These are phyloP conservation scores for Aspergillus amoenus DNA, from an alignment of 2,329 filamentous ascomycete genomes.

Conservation along the genomic window DNA sequence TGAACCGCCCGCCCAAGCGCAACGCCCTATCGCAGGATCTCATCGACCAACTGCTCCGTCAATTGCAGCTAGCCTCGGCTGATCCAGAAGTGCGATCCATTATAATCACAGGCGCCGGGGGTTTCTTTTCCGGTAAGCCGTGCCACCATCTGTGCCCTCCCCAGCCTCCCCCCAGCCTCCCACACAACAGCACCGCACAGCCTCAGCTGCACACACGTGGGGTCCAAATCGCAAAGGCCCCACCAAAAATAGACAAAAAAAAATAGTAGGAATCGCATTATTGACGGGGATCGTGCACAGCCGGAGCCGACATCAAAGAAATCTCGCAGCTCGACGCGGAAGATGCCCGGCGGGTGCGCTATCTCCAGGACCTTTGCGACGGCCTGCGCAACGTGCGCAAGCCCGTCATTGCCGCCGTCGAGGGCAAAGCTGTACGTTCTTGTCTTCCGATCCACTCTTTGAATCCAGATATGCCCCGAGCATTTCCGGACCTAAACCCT, in stretches of 20 bases:
- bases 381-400: constrained; percentile 7
- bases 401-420: constrained; percentile 10
- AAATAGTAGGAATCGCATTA: no score
- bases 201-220: no score
- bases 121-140: constrained; percentile 8
- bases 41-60: constrained; percentile 1
- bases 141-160: not conserved
- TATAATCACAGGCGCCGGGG: constrained; percentile 7
- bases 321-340: constrained; percentile 8
- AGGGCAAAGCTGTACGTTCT: constrained; percentile 9
- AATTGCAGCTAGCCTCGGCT: not conserved
- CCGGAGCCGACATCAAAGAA: constrained; percentile 14
- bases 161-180: no score
- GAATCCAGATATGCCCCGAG: no score
- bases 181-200: no score
- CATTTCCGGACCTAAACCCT: no score
- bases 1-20: constrained; percentile 9
- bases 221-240: no score
- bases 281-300: not conserved
- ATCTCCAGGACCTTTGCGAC: constrained; percentile 13
- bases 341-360: not conserved
- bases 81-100: constrained; percentile 1
- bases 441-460: no score
- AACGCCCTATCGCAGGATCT: constrained; percentile 11
- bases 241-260: no score